These are phyloP conservation scores for Odontarrhena argentea DNA, from an alignment of 345 rosid species.

Conservation along the genomic window DNA sequence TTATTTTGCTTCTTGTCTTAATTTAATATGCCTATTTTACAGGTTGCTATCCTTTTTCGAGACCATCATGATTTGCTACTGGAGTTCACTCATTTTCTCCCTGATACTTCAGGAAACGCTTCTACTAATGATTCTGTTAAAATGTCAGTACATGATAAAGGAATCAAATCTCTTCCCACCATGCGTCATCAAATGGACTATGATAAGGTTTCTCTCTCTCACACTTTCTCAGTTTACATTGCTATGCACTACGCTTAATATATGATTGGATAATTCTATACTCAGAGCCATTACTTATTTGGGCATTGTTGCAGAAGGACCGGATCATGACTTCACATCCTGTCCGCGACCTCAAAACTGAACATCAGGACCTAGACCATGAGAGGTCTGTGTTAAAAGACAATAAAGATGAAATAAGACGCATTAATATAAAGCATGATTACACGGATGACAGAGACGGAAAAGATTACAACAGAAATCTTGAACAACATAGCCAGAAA, in stretches of 20 bases:
- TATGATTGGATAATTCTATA: background rate
- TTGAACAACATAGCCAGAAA: constrained; percentile 62
- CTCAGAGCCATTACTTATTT: constrained; percentile 42
- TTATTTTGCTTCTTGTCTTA: constrained; percentile 11
- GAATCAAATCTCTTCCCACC: constrained; percentile 56
- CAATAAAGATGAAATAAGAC: constrained; percentile 72
- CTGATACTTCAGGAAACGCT: constrained; percentile 74
- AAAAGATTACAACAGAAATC: constrained; percentile 61
- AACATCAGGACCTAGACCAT: constrained; percentile 61
- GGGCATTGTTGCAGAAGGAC: constrained; percentile 63
- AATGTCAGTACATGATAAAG: constrained; percentile 63
- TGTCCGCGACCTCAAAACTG: constrained; percentile 59
- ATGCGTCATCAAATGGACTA: constrained; percentile 49
- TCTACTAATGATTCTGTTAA: constrained; percentile 54
- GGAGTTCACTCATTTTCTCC: constrained; percentile 93
- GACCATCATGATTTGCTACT: constrained; percentile 85
- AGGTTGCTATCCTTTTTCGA: constrained; percentile 86
- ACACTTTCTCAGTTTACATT: background rate
- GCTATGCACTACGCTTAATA: background rate
- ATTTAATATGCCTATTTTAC: constrained; percentile 23
- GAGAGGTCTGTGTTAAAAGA: constrained; percentile 55
- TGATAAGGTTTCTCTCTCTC: constrained; percentile 64
- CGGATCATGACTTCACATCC: constrained; percentile 53
- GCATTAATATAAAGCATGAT: constrained; percentile 68
- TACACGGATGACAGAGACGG: constrained; percentile 71